Percentiles rank a stretch among this genome's conserved stretches.
Conservation (phyloP, 2,329 filamentous ascomycete genomes). For the Paraconiothyrium brasiliense region DNA sequence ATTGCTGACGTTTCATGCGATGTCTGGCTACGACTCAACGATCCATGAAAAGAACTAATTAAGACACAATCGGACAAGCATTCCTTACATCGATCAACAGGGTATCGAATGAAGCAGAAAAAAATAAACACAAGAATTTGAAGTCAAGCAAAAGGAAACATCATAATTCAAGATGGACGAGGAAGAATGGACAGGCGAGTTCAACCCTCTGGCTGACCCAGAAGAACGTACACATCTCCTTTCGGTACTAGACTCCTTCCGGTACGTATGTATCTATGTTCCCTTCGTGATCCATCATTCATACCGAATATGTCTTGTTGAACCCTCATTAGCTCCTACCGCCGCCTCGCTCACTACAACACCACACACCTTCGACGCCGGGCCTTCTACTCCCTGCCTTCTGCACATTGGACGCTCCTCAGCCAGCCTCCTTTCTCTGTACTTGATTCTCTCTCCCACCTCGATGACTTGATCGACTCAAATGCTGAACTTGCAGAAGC, state of each 20-base stretch:
- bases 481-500: constrained; percentile 85
- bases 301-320: not conserved
- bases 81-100: not conserved
- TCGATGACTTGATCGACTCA: constrained; percentile 87
- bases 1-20: not conserved
- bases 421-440: constrained; percentile 83
- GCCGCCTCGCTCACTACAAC: constrained; percentile 85
- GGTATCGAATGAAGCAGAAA: not conserved
- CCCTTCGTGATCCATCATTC: not conserved
- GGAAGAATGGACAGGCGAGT: constrained; percentile 67
- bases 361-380: constrained; percentile 89
- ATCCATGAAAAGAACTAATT: no score
- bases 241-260: constrained; percentile 86
- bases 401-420: constrained; percentile 83
- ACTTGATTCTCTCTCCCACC: constrained; percentile 76
- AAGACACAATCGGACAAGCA: not conserved
- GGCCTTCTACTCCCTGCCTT: constrained; percentile 90
- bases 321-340: constrained; percentile 74
- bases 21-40: not conserved
- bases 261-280: constrained; percentile 64
- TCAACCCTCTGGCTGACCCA: constrained; percentile 74
- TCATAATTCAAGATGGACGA: constrained; percentile 29
- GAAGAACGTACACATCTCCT: constrained; percentile 85
- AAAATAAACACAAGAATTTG: not conserved
- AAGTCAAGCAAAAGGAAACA: not conserved